Base-by-base conservation (phyloP, 2,329 filamentous ascomycete species). In the Xylariaceae sp. region DNA sequence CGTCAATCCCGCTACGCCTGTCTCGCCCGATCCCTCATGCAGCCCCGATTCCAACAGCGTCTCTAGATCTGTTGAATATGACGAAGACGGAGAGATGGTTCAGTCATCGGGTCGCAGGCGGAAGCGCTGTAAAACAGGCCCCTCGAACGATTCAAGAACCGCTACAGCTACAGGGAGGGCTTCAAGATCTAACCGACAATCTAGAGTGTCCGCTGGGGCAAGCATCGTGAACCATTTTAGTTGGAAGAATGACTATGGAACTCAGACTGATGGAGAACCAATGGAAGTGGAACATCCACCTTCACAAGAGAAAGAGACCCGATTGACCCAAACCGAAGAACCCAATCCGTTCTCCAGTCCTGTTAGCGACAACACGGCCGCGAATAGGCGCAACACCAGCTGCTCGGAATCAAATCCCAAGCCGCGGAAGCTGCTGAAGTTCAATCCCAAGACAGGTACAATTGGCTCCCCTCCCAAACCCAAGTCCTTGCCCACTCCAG, bases 361-460 rank as follows among this genome's bases (percentile, higher is more conserved):
- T 5, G 19, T 45, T 40, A 12, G 44, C 7, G 19, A 51, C 14
- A 12, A 20, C 47, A n/a, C 44, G 7, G 10, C 18, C 16, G 42
- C 7, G 37, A 32, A 50, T 4, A 19, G 52, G 7, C 21, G 48
- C 29, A 20, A 29, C 46, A 53, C 21, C 37, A 23, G 59, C 7
- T 44, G 54, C 20, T 44, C 62, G 29, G 56, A 52, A 23, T 44
- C 61, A 29, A 29, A 55, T 16, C 55, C 65, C 19, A 77, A 75
- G 49, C 73, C 78, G 0, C 77, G 74, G 43, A 86, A 81, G 60
- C 62, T 87, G 0, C 69, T 87, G 19, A 79, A 75, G 57, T 77
- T 86, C 63, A 86, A 88, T 58, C 76, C 77, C 1, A 82, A 79
- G 57, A 87, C 84, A 1, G 84, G 85, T 4, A 88, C 84, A 1